Conservation (phyloP, 2,329 filamentous ascomycete species). For the Penicillium griseofulvum region DNA sequence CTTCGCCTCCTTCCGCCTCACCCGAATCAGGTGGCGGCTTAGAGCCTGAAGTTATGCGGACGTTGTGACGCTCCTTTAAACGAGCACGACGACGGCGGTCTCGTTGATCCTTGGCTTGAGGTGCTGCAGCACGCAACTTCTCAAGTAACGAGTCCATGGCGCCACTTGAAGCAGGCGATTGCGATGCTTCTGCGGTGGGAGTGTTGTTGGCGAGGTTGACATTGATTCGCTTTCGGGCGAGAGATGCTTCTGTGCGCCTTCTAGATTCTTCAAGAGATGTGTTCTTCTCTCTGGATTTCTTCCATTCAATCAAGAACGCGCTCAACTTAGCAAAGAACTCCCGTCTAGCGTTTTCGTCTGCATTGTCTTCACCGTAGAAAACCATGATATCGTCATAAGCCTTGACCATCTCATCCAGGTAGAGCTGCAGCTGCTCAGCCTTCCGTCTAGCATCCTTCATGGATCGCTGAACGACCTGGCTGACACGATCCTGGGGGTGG, state of each 20-base stretch:
- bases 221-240: conserved; percentile 74
- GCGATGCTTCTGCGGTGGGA: conserved; percentile 48
- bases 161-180: conserved; percentile 71
- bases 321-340: conserved; percentile 96
- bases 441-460: conserved; percentile 98
- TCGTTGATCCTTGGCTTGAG: conserved; percentile 82
- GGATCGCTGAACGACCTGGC: conserved; percentile 80
- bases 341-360: conserved; percentile 85
- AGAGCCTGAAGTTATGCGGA: conserved; percentile 84
- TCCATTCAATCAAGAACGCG: conserved; percentile 88
- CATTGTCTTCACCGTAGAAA: conserved; percentile 91
- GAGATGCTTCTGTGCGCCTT: conserved; percentile 81
- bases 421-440: conserved; percentile 91
- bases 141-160: conserved; percentile 95
- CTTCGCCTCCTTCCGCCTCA: conserved; percentile 58
- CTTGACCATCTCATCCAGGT: conserved; percentile 86
- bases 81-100: conserved; percentile 83
- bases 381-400: conserved; percentile 94
- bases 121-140: conserved; percentile 89
- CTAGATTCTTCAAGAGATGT: conserved; percentile 74
- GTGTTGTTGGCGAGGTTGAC: conserved; percentile 65
- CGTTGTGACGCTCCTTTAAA: conserved; percentile 86
- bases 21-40: conserved; percentile 73
- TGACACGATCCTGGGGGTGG: conserved; percentile 93
- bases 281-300: conserved; percentile 95